Conservation (phyloP, 768 basidiomycete species). For the Tricholoma sp. region DNA sequence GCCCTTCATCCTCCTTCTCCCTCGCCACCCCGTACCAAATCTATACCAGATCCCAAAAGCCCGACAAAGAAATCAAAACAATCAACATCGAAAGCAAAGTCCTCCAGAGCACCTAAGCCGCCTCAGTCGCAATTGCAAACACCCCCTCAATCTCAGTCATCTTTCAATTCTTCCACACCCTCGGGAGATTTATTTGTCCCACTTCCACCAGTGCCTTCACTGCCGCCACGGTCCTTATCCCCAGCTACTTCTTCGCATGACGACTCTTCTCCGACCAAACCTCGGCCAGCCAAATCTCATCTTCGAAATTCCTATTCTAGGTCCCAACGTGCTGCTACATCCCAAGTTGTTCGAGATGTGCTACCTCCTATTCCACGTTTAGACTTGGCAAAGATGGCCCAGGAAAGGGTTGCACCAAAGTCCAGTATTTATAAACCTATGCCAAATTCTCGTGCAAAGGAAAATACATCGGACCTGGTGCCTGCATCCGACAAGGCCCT, state of each 20-base stretch:
- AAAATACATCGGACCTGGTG: not conserved
- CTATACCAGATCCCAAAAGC: not conserved
- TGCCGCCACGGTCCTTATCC: slow-evolving; percentile 18
- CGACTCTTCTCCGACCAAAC: slow-evolving; percentile 15
- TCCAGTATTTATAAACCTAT: not conserved
- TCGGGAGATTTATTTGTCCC: slow-evolving; percentile 12
- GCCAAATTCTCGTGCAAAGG: not conserved
- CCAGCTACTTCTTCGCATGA: slow-evolving; percentile 8
- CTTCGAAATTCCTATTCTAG: slow-evolving; percentile 6
- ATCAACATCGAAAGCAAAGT: not conserved
- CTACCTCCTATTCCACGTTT: slow-evolving; percentile 11
- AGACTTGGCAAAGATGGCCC: slow-evolving; percentile 5
- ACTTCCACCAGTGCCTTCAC: slow-evolving; percentile 10
- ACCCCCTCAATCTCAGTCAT: slow-evolving; percentile 34
- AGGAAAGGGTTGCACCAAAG: not conserved
- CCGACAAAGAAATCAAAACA: not conserved
- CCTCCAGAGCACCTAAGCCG: not conserved
- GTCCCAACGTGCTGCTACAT: slow-evolving; percentile 1
- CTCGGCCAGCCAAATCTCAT: slow-evolving; percentile 5
- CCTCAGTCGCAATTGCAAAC: slow-evolving; percentile 29
- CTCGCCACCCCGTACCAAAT: not conserved
- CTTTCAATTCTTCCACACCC: slow-evolving; percentile 19
- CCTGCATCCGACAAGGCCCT: not conserved
- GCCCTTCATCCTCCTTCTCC: slow-evolving; percentile 5
- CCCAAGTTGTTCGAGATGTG: not conserved